Percentiles rank a stretch among this genome's conserved stretches.
Conservation (phyloP, 2,329 filamentous ascomycete species). For the Fusarium odoratissimum region DNA sequence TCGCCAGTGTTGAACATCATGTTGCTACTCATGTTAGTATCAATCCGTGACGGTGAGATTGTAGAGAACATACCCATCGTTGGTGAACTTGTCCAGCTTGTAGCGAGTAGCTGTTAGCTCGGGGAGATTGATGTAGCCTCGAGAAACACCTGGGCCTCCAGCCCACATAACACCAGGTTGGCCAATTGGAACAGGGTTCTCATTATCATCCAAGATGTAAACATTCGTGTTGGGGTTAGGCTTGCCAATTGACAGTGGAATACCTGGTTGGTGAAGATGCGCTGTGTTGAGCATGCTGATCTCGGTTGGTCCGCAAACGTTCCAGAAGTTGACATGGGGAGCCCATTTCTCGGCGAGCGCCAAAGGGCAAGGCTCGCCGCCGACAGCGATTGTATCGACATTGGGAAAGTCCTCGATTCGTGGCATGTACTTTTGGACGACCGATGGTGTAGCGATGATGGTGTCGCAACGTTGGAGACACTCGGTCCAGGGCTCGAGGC, state of each 20-base stretch:
- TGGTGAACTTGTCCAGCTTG: constrained; percentile 41
- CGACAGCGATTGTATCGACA: constrained; percentile 24
- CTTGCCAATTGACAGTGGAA: constrained; percentile 22
- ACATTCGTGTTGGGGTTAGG: constrained; percentile 63
- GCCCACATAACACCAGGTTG: constrained; percentile 67
- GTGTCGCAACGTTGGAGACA: constrained; percentile 26
- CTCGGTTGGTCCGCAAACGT: constrained; percentile 31
- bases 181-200: constrained; percentile 58
- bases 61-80: not conserved
- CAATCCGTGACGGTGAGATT: accelerated
- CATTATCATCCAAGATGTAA: constrained; percentile 63
- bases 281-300: constrained; percentile 35
- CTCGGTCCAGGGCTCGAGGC: constrained; percentile 30
- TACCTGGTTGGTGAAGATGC: constrained; percentile 21
- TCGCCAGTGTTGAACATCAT: constrained; percentile 44
- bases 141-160: constrained; percentile 41
- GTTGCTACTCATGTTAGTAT: constrained; percentile 44
- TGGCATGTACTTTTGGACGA: constrained; percentile 34
- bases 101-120: constrained; percentile 18
- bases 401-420: constrained; percentile 22
- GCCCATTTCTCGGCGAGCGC: constrained; percentile 32
- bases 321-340: constrained; percentile 32
- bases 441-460: constrained; percentile 32
- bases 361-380: constrained; percentile 28
- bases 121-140: constrained; percentile 20